Conservation (phyloP, 176 grass and related monocot species). For the Paspalum vaginatum region DNA sequence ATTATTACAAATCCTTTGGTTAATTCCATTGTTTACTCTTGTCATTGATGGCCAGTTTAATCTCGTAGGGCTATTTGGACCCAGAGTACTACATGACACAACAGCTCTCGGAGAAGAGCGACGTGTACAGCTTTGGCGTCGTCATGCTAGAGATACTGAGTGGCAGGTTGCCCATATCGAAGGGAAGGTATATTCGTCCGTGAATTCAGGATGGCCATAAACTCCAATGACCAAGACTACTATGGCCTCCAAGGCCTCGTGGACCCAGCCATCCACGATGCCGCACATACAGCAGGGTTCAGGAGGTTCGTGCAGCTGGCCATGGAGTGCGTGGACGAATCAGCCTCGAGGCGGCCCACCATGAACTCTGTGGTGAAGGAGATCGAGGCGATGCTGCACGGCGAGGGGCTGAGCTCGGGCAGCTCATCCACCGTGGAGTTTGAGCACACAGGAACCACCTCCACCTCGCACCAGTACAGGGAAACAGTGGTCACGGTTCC, state of each 20-base stretch:
- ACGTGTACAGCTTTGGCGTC: slow-evolving; percentile 82
- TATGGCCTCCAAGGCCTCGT: slow-evolving; percentile 62
- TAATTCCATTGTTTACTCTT: background rate
- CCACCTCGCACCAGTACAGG: slow-evolving; percentile 15
- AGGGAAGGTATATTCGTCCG: slow-evolving; percentile 74
- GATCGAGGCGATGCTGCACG: slow-evolving; percentile 67
- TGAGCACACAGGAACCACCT: background rate
- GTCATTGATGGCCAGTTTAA: background rate
- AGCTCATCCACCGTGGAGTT: slow-evolving; percentile 38
- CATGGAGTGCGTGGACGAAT: slow-evolving; percentile 68
- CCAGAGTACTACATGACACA: slow-evolving; percentile 98
- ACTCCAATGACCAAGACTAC: slow-evolving; percentile 54
- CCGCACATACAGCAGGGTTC: slow-evolving; percentile 45
- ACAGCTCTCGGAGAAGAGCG: slow-evolving; percentile 79
- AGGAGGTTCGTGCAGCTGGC: slow-evolving; percentile 77
- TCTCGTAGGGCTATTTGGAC: slow-evolving; percentile 74
- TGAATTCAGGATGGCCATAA: slow-evolving; percentile 62
- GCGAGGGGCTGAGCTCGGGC: slow-evolving; percentile 39
- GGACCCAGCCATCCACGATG: slow-evolving; percentile 57
- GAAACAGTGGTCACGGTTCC: background rate
- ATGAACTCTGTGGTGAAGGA: slow-evolving; percentile 85
- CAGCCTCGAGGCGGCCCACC: slow-evolving; percentile 49
- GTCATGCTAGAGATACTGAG: slow-evolving; percentile 82
- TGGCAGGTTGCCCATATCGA: slow-evolving; percentile 53
- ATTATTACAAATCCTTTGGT: background rate